Conservation (phyloP, 352 stramenopile species). For the Phytopythium vexans region DNA sequence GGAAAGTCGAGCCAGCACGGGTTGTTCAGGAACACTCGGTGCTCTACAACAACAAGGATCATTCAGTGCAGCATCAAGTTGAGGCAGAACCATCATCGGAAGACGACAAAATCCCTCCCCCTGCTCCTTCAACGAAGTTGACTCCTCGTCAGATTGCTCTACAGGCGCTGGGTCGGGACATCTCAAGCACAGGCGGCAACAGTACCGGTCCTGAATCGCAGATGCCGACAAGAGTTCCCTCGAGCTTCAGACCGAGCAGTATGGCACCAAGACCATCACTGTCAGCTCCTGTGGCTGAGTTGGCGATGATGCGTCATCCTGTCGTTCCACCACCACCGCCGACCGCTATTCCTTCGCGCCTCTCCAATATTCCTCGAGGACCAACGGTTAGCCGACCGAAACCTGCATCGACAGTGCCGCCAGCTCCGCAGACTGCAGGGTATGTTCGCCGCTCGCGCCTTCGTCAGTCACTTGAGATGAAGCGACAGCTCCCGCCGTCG, state of each 20-base stretch:
- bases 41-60: slow-evolving; percentile 1
- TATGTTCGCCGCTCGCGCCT: slow-evolving; percentile 39
- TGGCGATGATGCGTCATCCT: not conserved
- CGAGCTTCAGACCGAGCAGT: no score
- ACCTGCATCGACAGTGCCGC: slow-evolving; percentile 6
- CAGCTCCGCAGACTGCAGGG: slow-evolving; percentile 13
- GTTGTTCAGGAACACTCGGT: no score
- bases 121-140: slow-evolving; percentile 5
- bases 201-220: no score
- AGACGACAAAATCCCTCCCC: slow-evolving; percentile 3
- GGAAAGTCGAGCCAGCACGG: not conserved
- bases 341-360: not conserved
- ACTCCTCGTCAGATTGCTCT: slow-evolving; percentile 3
- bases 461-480: slow-evolving; percentile 40
- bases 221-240: no score
- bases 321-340: not conserved
- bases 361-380: not conserved
- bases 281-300: no score
- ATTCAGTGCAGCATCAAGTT: not conserved
- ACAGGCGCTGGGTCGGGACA: slow-evolving; percentile 6
- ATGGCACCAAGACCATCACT: no score
- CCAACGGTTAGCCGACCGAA: slow-evolving; percentile 16
- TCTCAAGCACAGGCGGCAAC: not conserved
- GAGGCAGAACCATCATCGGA: slow-evolving; percentile 2
- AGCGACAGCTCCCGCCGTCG: slow-evolving; percentile 53